These are phyloP conservation scores for Nicotiana noctiflora DNA, from an alignment of 257 asterid genomes.

Conservation along the genomic window DNA sequence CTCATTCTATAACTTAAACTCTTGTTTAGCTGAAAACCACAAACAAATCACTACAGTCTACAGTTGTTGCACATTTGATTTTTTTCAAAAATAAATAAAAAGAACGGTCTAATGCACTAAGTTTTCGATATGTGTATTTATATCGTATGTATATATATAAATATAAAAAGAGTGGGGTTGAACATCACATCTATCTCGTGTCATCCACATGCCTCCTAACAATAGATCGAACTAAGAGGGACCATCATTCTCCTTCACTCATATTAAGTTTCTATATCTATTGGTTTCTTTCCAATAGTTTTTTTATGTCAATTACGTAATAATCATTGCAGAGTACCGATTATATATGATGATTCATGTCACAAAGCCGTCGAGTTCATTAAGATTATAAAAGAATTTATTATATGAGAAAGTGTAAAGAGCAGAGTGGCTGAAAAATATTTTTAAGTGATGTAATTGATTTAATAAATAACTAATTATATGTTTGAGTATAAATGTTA, in stretches of 20 bases:
- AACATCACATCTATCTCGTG: conserved; percentile 7
- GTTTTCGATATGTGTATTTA: too few relatives aligned
- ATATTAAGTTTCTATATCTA: neutral
- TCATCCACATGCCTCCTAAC: neutral
- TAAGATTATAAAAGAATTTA: neutral
- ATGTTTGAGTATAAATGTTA: too few relatives aligned
- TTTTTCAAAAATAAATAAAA: too few relatives aligned
- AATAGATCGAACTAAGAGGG: neutral
- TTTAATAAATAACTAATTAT: too few relatives aligned
- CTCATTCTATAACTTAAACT: too few relatives aligned
- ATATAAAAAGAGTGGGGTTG: neutral
- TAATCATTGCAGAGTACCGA: neutral
- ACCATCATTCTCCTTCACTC: neutral
- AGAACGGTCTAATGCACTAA: too few relatives aligned
- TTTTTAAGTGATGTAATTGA: too few relatives aligned
- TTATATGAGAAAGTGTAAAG: neutral
- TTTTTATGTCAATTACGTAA: neutral
- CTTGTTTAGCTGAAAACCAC: too few relatives aligned
- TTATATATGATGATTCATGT: neutral
- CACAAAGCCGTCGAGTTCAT: neutral
- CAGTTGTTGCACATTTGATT: too few relatives aligned
- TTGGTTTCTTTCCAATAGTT: neutral
- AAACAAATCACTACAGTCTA: too few relatives aligned
- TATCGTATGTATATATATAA: too few relatives aligned
- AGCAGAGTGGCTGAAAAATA: neutral